Conservation (phyloP, 2,329 filamentous ascomycete genomes). For the Nigrograna mackinnonii region DNA sequence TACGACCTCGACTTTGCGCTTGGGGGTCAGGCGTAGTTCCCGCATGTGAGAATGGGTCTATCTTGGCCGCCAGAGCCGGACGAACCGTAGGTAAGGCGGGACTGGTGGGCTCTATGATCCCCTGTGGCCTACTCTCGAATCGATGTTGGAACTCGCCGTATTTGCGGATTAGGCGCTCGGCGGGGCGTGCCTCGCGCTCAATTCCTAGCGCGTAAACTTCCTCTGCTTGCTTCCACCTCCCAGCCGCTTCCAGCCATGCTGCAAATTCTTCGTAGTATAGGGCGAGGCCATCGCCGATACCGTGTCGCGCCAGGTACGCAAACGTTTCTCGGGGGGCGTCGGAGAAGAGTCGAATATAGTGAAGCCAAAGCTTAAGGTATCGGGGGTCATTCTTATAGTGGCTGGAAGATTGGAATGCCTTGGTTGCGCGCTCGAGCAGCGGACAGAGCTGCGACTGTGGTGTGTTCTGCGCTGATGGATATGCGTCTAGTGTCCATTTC, state of each 20-base stretch:
- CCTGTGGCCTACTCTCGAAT: conserved; percentile 67
- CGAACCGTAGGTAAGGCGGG: conserved; percentile 84
- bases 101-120: conserved; percentile 71
- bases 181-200: conserved; percentile 82
- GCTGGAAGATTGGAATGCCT: conserved; percentile 78
- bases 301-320: conserved; percentile 85
- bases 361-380: conserved; percentile 91
- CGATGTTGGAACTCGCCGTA: conserved; percentile 89
- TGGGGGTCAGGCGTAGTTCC: conserved; percentile 67
- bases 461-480: conserved; percentile 91
- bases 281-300: conserved; percentile 83
- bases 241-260: conserved; percentile 83
- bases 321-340: conserved; percentile 93
- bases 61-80: conserved; percentile 81
- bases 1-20: conserved; percentile 50
- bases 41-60: conserved; percentile 71
- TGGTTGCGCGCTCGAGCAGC: conserved; percentile 90
- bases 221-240: conserved; percentile 86
- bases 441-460: conserved; percentile 86
- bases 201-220: conserved; percentile 92
- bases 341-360: conserved; percentile 91
- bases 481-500: conserved; percentile 93
- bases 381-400: conserved; percentile 96
- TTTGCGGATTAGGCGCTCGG: conserved; percentile 81
- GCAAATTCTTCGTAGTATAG: conserved; percentile 98